Evolutionary conservation across 768 basidiomycete genomes (phyloP).

Genomic region (Termitomyces sp.): DNA sequence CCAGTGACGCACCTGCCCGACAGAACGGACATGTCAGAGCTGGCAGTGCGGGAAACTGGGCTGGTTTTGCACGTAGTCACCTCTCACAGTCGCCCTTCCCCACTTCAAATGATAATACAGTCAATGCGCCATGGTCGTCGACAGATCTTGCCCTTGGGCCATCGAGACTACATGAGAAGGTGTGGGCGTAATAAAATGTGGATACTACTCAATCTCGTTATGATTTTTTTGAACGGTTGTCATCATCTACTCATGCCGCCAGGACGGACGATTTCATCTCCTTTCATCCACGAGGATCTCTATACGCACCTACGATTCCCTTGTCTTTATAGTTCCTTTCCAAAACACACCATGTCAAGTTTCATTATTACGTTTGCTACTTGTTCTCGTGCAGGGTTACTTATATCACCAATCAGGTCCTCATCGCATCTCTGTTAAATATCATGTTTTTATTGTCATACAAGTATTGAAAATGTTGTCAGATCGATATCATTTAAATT

Average conservation of each 20-base stretch:
- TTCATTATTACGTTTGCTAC: constrained; percentile 31
- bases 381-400: constrained; percentile 26
- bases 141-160: constrained; percentile 47
- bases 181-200: constrained; percentile 44
- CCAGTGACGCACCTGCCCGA: constrained; percentile 42
- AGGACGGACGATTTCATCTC: constrained; percentile 37
- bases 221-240: constrained; percentile 22
- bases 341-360: constrained; percentile 19
- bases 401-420: constrained; percentile 36
- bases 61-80: constrained; percentile 52
- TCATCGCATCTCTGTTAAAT: constrained; percentile 38
- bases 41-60: constrained; percentile 83
- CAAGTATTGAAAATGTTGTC: background rate
- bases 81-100: constrained; percentile 49
- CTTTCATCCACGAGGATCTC: constrained; percentile 18
- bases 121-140: constrained; percentile 57
- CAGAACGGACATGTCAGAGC: constrained; percentile 68
- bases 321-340: constrained; percentile 11
- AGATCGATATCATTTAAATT: background rate
- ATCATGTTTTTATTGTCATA: constrained; percentile 43
- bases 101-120: constrained; percentile 53
- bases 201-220: constrained; percentile 8
- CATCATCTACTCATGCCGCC: constrained; percentile 31
- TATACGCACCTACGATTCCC: constrained; percentile 16
- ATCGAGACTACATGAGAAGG: constrained; percentile 56